A percentile compares a stretch with the other conserved stretches of the same genome.
Conservation (phyloP, 768 basidiomycete species). For the Crassisporium funariophilum region DNA sequence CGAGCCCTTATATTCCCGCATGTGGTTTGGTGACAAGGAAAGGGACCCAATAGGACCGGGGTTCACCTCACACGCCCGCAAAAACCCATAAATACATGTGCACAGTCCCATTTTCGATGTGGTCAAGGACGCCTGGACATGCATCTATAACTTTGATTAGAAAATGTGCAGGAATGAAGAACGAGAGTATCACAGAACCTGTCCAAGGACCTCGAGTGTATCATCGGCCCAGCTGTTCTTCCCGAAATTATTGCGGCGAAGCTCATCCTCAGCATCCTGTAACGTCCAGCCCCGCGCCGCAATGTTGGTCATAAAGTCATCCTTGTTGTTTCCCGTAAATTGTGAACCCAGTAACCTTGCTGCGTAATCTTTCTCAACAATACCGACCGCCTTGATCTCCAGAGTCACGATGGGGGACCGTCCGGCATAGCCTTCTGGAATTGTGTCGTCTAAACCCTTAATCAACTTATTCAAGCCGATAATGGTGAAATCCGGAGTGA, state of each 20-base stretch:
- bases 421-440: not conserved
- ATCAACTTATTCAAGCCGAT: not conserved
- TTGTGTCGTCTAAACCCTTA: not conserved
- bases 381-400: not conserved
- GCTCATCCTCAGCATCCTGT: not conserved
- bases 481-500: not conserved
- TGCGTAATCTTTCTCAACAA: not conserved
- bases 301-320: not conserved
- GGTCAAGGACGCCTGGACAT: not conserved
- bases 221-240: not conserved
- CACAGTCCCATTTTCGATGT: not conserved
- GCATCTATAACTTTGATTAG: not conserved
- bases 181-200: not conserved
- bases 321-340: not conserved
- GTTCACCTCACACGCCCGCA: not conserved
- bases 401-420: not conserved
- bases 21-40: not conserved
- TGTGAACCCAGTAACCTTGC: not conserved
- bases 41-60: not conserved
- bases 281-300: not conserved
- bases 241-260: not conserved
- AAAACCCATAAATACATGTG: not conserved
- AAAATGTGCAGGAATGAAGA: not conserved
- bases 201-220: not conserved
- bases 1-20: not conserved